Conservation (phyloP, 371 early-diverging fungal species). For the Cokeromyces recurvatus region DNA sequence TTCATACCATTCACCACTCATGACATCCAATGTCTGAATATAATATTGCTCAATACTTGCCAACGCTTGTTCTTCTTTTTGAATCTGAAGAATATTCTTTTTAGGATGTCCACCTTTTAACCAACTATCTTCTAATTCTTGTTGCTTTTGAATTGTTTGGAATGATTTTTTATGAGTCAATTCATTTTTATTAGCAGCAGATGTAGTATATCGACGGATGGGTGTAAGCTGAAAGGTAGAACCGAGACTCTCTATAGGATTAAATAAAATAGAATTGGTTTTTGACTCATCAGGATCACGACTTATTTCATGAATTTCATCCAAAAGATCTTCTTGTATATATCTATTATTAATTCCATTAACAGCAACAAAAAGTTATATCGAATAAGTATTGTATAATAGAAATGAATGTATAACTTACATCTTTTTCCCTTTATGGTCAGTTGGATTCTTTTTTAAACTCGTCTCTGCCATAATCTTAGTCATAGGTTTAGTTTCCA, state of each 20-base stretch:
- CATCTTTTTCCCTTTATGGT: constrained; percentile 37
- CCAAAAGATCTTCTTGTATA: neutral
- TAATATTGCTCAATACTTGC: constrained; percentile 30
- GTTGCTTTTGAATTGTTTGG: constrained; percentile 39
- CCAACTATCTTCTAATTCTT: constrained; percentile 33
- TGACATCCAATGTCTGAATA: constrained; percentile 34
- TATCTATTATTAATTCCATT: too few relatives aligned
- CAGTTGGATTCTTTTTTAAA: neutral
- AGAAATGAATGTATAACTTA: too few relatives aligned
- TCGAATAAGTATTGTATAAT: too few relatives aligned
- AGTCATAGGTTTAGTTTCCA: neutral
- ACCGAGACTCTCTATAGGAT: constrained; percentile 23
- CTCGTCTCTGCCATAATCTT: constrained; percentile 1
- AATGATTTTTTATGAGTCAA: constrained; percentile 18
- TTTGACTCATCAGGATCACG: too few relatives aligned
- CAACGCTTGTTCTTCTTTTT: constrained; percentile 43
- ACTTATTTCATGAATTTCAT: too few relatives aligned
- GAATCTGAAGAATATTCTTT: constrained; percentile 39
- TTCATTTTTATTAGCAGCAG: neutral
- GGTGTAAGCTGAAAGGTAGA: constrained; percentile 22
- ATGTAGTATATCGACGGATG: constrained; percentile 17
- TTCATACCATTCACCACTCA: constrained; percentile 46
- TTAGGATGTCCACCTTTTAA: constrained; percentile 28
- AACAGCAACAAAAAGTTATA: too few relatives aligned
- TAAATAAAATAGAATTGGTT: too few relatives aligned